Percentiles rank a stretch among this genome's conserved stretches.
phyloP scores from a whole-genome alignment of 1,284 basidiomycete genomes.

The Schizophyllum commune region DNA sequence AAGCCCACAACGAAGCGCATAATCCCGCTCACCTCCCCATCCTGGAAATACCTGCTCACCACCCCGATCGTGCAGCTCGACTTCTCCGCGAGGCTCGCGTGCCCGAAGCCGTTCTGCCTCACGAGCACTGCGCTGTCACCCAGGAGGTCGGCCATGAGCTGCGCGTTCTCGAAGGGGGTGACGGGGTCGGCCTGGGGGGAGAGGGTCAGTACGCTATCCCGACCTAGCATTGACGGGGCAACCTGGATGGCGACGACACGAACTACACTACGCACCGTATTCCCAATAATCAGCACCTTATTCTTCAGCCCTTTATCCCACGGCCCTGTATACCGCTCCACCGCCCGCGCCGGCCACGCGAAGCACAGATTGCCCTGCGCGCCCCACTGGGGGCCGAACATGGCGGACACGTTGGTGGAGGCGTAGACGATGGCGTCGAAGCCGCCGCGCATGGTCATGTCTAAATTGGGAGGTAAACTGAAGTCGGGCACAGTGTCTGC shows the following conservation, averaged over 20 bases:
- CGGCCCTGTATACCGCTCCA: slow-evolving; percentile 1
- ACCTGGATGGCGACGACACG: too few species aligned
- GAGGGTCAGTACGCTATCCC: too few species aligned
- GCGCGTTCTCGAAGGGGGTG: slow-evolving; percentile 1
- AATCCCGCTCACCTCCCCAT: too few species aligned
- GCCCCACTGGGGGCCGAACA: neutral
- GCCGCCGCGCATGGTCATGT: neutral
- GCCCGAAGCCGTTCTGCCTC: neutral
- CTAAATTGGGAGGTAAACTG: too few species aligned
- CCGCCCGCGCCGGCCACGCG: slow-evolving; percentile 3
- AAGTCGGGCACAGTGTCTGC: too few species aligned
- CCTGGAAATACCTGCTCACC: neutral
- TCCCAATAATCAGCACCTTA: neutral
- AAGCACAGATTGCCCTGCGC: neutral
- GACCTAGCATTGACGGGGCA: too few species aligned
- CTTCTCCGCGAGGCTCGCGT: neutral
- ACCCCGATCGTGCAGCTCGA: neutral
- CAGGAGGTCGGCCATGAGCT: neutral
- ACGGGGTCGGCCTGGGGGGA: slow-evolving; percentile 1
- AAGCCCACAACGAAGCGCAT: too few species aligned
- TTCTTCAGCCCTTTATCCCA: neutral
- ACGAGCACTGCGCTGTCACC: neutral
- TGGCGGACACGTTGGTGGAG: neutral
- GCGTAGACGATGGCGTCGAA: neutral
- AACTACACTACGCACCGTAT: slow-evolving; percentile 1